Evolutionary conservation across 2,329 filamentous ascomycete genomes (phyloP), one percentile per base, ranked within the genome.

Genomic region (Orbilia javanica): DNA sequence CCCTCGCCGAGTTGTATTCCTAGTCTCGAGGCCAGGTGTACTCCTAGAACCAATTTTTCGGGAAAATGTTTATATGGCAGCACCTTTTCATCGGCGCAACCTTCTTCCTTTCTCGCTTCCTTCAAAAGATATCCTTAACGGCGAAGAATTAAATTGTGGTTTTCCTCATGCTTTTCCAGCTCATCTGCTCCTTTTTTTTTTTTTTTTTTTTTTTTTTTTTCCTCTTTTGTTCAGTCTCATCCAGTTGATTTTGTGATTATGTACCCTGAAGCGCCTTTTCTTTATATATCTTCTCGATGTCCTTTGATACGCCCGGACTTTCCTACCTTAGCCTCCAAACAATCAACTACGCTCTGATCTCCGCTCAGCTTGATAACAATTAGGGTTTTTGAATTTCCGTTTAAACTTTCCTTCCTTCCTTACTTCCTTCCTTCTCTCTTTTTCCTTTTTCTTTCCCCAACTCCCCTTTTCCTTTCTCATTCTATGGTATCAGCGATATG

Each of bases 401-500:
- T n/a, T n/a, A n/a, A n/a, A n/a, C n/a, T n/a, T n/a, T n/a, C n/a
- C n/a, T n/a, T n/a, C n/a, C n/a, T n/a, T n/a, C n/a, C n/a, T n/a
- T n/a, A n/a, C n/a, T n/a, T n/a, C n/a, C n/a, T n/a, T n/a, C n/a
- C n/a, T n/a, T n/a, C n/a, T n/a, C n/a, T n/a, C n/a, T 50, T 29
- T 52, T 62, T 52, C 20, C 31, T 67, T 39, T 22, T 5, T 50
- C 20, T 25, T 22, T 13, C 39, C 7, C 66, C 44, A n/a, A n/a
- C n/a, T n/a, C n/a, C n/a, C n/a, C n/a, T n/a, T 64, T 44, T 13
- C 5, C 7, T 29, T 62, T 62, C 39, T n/a, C 15, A 10, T 71
- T 71, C 55, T 71, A 48, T 55, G 60, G 50, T 65, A 73, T 73
- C 69, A 66, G 57, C 69, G 69, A 66, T 73, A 73, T 72, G 63